Conservation (phyloP, 805 yeast species). For the Limtongia smithiae region DNA sequence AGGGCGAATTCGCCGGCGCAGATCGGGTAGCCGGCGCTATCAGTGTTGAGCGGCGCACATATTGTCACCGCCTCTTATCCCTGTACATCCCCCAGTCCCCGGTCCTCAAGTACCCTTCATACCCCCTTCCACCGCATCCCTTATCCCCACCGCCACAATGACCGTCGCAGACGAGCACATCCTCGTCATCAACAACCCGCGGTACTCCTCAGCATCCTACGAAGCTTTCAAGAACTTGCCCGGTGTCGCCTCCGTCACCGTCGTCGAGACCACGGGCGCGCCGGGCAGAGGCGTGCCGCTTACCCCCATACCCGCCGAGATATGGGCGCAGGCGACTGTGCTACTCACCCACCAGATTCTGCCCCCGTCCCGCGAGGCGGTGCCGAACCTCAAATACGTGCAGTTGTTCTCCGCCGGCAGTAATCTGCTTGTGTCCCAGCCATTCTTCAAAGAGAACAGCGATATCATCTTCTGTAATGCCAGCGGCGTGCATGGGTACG, state of each 20-base stretch:
- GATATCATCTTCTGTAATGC: constrained; percentile 25
- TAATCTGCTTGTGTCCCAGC: constrained; percentile 16
- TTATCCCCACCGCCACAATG: constrained; percentile 1
- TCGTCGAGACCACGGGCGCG: constrained; percentile 16
- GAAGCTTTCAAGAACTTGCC: constrained; percentile 16
- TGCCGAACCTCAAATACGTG: constrained; percentile 27
- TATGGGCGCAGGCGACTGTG: constrained; percentile 22
- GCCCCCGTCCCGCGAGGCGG: constrained; percentile 26
- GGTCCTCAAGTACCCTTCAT: neutral
- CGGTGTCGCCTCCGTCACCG: constrained; percentile 19
- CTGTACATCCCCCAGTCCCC: too few species aligned
- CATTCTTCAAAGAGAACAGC: constrained; percentile 11
- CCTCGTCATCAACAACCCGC: constrained; percentile 13
- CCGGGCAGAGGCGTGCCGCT: constrained; percentile 15
- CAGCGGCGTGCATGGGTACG: constrained; percentile 29
- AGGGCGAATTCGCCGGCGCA: too few species aligned
- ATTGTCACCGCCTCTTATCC: too few species aligned
- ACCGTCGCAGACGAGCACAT: constrained; percentile 17
- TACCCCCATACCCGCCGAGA: constrained; percentile 19
- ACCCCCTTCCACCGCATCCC: too few species aligned
- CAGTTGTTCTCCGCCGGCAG: constrained; percentile 30
- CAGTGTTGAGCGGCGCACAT: too few species aligned
- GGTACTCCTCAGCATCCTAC: constrained; percentile 8
- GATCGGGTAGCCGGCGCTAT: too few species aligned
- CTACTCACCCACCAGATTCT: constrained; percentile 11